Percentiles rank a stretch among this genome's conserved stretches.
Evolutionary conservation across 148 eudicot genomes (phyloP).

Genomic region (Nepenthes mirabilis): DNA sequence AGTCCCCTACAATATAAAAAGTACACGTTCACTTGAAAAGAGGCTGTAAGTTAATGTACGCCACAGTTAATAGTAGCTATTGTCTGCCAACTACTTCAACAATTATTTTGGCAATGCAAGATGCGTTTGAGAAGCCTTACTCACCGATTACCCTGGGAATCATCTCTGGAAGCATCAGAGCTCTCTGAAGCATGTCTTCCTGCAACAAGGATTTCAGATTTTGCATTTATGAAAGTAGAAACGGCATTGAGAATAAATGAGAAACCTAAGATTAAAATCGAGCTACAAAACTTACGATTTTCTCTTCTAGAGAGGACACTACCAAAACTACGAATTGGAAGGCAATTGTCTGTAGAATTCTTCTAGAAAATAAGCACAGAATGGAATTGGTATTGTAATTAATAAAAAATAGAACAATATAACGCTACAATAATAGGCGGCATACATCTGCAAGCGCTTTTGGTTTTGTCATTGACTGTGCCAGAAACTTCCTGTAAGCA

Average conservation of each 20-base stretch:
- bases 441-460: conserved; percentile 49
- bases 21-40: neutral
- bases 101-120: neutral
- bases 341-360: conserved; percentile 30
- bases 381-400: too few species aligned
- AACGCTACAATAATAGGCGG: neutral
- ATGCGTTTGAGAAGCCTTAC: neutral
- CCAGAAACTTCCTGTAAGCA: conserved; percentile 51
- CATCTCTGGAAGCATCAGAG: conserved; percentile 38
- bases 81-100: neutral
- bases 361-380: conserved; percentile 34
- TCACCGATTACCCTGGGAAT: conserved; percentile 52
- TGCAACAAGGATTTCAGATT: conserved; percentile 18
- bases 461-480: conserved; percentile 58
- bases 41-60: neutral
- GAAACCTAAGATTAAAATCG: neutral
- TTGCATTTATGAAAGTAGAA: conserved; percentile 1
- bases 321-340: conserved; percentile 70
- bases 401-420: too few species aligned
- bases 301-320: conserved; percentile 48
- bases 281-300: conserved; percentile 21
- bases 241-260: conserved; percentile 1
- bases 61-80: neutral
- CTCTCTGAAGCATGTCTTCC: conserved; percentile 32
- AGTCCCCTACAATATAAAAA: conserved; percentile 26